Evolutionary conservation across 129 eudicot genomes (phyloP), one percentile per base, ranked within the genome.

Genomic region (Scalesia atractyloides): DNA sequence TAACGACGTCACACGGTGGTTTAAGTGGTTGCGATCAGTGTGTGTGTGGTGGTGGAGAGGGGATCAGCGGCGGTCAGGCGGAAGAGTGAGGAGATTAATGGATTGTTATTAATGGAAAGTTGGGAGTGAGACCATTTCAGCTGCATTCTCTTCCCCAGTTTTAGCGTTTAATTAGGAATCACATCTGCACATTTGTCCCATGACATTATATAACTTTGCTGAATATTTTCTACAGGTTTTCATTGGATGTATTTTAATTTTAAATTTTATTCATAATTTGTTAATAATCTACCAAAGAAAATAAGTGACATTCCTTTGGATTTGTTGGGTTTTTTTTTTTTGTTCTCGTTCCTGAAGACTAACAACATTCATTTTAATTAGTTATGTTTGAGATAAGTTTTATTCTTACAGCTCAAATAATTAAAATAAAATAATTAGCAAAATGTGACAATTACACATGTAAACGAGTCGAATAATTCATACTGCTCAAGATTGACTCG

Each of bases 121-220:
- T 43, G 69, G 52, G 41, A 46, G 46, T 10, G 66, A 20, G 93
- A 79, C 84, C 61, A 34, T 9, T 84, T 76, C 84, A 81, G 76
- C 59, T 20, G 49, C 82, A 57, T 79, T 85, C 77, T 80, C 83
- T 74, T 80, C 90, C 85, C 76, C 83, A 54, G 56, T 68, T 78
- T 81, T 78, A 75, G 16, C 73, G 33, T 4, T 17, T 15, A 52
- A 65, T 9, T 61, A 68, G 65, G 53, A 30, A 26, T 51, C 26
- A 30, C 26, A 68, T 60, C 34, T 39, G 44, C 4, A 57, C 2
- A 62, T n/a, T 61, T 58, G 64, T 15, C 36, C 36, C 64, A 16
- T 52, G 17, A 16, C 3, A 17, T 58, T 26, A 58, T 0, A 26
- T 26, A 30, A 60, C 19, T 60, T 26, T 54, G 30, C 62, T 2